These are phyloP conservation scores for Linnemannia hyalina DNA, from an alignment of 192 early-diverging fungal genomes.

Conservation along the genomic window DNA sequence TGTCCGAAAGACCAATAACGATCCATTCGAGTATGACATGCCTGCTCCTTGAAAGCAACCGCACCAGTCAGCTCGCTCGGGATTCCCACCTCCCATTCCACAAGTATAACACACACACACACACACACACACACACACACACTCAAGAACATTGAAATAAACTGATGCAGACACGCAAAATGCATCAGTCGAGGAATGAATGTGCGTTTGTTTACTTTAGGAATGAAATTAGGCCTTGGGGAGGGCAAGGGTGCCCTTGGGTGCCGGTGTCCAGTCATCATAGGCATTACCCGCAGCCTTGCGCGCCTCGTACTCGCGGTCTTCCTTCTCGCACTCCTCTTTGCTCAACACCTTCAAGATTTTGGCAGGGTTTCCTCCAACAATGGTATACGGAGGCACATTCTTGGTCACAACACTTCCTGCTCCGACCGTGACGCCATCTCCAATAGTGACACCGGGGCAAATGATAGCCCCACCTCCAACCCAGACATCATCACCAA, in stretches of 20 bases:
- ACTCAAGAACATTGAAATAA: neutral
- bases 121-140: neutral
- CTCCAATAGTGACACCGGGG: slow-evolving; percentile 91
- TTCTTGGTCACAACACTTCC: slow-evolving; percentile 93
- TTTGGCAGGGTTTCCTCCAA: slow-evolving; percentile 90
- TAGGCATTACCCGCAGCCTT: slow-evolving; percentile 7
- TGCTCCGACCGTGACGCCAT: slow-evolving; percentile 80
- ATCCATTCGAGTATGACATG: slow-evolving; percentile 10
- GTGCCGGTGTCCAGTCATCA: slow-evolving; percentile 39
- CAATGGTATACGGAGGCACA: slow-evolving; percentile 81
- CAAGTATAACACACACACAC: neutral
- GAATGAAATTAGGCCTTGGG: neutral
- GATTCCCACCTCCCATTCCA: neutral
- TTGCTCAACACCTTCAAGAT: slow-evolving; percentile 67
- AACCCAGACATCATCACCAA: slow-evolving; percentile 92
- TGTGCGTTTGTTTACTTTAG: neutral
- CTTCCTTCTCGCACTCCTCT: slow-evolving; percentile 45
- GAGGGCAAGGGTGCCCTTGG: slow-evolving; percentile 44
- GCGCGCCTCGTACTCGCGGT: slow-evolving; percentile 19
- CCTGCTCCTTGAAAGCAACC: neutral
- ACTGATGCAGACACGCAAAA: neutral
- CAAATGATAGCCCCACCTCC: slow-evolving; percentile 85
- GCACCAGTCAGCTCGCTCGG: neutral
- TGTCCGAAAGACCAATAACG: neutral
- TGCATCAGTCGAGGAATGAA: no score